Evolutionary conservation across 805 yeast genomes (phyloP).

Genomic region (Yamadazyma phyllophila): DNA sequence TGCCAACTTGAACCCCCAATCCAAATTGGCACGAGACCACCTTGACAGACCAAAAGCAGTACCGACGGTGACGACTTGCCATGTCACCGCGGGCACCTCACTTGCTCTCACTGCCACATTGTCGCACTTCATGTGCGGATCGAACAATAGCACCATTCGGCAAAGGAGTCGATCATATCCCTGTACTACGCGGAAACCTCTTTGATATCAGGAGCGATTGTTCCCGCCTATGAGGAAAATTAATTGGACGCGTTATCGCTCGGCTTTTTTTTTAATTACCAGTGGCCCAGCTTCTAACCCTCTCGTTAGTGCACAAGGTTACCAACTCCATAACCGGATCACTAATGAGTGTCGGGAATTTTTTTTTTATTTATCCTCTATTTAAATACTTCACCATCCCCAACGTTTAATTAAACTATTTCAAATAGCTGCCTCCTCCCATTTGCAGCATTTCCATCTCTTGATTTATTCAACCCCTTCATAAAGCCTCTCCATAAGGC

Average conservation of each 20-base stretch:
- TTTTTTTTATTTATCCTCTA: neutral
- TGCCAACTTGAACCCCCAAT: too few species aligned
- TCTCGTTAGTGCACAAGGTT: conserved; percentile 1
- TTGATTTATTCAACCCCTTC: too few species aligned
- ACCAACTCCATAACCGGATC: conserved; percentile 2
- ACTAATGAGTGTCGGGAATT: conserved; percentile 1
- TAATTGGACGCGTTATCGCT: conserved; percentile 10
- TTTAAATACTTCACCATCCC: neutral
- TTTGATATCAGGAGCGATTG: neutral
- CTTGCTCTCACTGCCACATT: neutral
- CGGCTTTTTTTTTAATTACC: neutral
- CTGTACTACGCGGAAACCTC: neutral
- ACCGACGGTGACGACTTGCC: neutral
- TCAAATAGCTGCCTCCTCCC: too few species aligned
- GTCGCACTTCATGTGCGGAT: neutral
- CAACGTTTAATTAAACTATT: neutral
- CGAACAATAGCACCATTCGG: neutral
- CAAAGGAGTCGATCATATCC: neutral
- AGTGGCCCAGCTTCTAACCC: neutral
- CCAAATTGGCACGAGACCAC: too few species aligned
- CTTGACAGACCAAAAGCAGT: neutral
- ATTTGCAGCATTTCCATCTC: too few species aligned
- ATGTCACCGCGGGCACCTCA: neutral
- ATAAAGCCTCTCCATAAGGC: too few species aligned
- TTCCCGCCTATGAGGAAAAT: conserved; percentile 1